phyloP scores from a whole-genome alignment of 2,329 filamentous ascomycete genomes.

The Botrytis fabae region DNA sequence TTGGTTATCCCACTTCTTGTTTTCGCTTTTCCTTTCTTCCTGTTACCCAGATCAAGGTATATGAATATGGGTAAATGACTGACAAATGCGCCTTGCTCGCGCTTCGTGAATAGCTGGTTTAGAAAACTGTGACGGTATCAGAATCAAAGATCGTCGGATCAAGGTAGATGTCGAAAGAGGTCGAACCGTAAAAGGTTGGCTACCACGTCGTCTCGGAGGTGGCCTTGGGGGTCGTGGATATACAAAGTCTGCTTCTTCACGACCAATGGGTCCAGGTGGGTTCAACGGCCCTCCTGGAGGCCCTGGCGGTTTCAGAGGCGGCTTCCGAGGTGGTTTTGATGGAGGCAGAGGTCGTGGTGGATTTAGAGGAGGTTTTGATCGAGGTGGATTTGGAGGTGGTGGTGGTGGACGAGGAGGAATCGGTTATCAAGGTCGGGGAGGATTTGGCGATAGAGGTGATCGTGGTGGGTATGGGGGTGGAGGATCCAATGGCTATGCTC shows the following conservation, averaged over 20 bases:
- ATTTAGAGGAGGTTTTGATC: slow-evolving; percentile 41
- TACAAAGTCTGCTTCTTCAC: slow-evolving; percentile 74
- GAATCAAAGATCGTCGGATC: slow-evolving; percentile 88
- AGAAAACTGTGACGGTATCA: slow-evolving; percentile 79
- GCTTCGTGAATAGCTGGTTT: slow-evolving; percentile 76
- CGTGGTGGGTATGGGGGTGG: slow-evolving; percentile 37
- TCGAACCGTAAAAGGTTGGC: slow-evolving; percentile 91
- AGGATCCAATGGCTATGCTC: slow-evolving; percentile 51
- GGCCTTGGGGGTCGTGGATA: slow-evolving; percentile 91
- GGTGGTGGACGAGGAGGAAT: slow-evolving; percentile 38
- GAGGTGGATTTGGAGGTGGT: slow-evolving; percentile 34
- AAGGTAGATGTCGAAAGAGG: slow-evolving; percentile 96
- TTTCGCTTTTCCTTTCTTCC: slow-evolving; percentile 41
- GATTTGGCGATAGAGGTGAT: slow-evolving; percentile 37
- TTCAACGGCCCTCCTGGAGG: slow-evolving; percentile 55
- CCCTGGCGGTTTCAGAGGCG: slow-evolving; percentile 45
- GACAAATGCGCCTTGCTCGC: slow-evolving; percentile 64
- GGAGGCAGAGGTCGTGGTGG: slow-evolving; percentile 53
- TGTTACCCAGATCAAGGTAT: slow-evolving; percentile 45
- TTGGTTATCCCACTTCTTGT: slow-evolving; percentile 41
- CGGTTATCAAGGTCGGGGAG: slow-evolving; percentile 39
- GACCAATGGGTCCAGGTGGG: slow-evolving; percentile 65
- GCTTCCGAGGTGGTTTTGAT: slow-evolving; percentile 52
- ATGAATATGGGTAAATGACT: slow-evolving; percentile 63
- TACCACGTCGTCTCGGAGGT: slow-evolving; percentile 85